Conservation (phyloP, 2,329 filamentous ascomycete species). For the Phialocephala sp. region DNA sequence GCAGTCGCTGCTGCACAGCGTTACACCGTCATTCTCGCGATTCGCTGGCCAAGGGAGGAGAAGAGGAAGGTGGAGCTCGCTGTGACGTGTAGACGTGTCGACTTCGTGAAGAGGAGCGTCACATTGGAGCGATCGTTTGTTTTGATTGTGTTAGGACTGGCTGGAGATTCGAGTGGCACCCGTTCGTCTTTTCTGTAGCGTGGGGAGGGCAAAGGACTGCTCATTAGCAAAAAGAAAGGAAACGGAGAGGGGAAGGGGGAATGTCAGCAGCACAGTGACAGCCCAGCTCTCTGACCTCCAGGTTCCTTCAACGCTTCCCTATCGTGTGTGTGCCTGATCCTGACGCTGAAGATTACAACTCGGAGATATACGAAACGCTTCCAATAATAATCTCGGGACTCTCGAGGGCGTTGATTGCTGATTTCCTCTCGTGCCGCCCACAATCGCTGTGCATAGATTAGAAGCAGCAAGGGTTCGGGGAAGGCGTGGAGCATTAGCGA, state of each 20-base stretch:
- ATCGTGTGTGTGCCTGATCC: constrained; percentile 1
- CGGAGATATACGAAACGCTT: constrained; percentile 16
- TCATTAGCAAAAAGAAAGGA: not conserved
- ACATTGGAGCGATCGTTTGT: constrained; percentile 8
- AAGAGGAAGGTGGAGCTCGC: constrained; percentile 10
- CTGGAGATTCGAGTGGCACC: not conserved
- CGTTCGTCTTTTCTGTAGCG: not conserved
- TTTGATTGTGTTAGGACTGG: constrained; percentile 2
- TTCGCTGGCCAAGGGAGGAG: constrained; percentile 20
- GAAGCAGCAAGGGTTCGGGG: not conserved
- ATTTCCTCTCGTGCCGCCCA: not conserved
- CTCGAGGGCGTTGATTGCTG: constrained; percentile 9
- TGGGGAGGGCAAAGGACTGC: not conserved
- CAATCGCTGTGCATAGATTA: constrained; percentile 3
- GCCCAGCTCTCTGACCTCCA: not conserved
- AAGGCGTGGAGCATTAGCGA: no score
- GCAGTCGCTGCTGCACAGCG: constrained; percentile 25
- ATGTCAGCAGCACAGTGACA: not conserved
- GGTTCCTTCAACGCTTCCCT: not conserved
- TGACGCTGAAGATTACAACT: constrained; percentile 18
- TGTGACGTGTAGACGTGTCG: constrained; percentile 17
- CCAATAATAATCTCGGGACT: constrained; percentile 18
- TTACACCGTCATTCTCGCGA: constrained; percentile 15
- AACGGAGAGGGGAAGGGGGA: not conserved
- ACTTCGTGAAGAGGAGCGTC: not conserved